phyloP scores from a whole-genome alignment of 352 stramenopile genomes.

The Globisporangium viniferum region DNA sequence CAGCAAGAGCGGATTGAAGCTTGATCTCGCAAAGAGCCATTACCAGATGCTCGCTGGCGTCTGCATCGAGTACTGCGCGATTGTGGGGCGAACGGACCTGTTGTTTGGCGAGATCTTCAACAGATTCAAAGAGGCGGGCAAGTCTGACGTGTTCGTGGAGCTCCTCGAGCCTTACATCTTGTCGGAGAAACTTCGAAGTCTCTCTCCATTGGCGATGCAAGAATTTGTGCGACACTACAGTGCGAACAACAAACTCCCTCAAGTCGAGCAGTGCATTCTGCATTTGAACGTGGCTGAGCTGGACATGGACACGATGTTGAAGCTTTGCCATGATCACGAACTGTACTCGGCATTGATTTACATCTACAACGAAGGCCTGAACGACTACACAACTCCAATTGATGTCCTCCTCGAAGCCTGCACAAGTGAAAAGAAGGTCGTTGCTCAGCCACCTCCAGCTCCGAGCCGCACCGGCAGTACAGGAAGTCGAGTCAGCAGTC shows the following conservation, averaged over 20 bases:
- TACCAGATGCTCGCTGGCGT: constrained; percentile 96
- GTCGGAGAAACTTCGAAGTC: constrained; percentile 89
- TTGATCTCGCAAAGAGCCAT: constrained; percentile 91
- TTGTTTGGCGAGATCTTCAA: constrained; percentile 88
- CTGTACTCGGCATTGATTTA: constrained; percentile 94
- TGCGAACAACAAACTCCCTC: constrained; percentile 77
- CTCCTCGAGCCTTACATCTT: constrained; percentile 94
- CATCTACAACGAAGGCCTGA: constrained; percentile 92
- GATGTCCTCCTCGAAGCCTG: constrained; percentile 86
- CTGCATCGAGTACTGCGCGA: constrained; percentile 94
- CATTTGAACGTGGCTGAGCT: constrained; percentile 93
- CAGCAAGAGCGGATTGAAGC: constrained; percentile 67
- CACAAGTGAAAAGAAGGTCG: constrained; percentile 42
- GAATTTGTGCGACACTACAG: constrained; percentile 93
- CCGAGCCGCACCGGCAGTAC: constrained; percentile 20
- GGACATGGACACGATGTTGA: constrained; percentile 93
- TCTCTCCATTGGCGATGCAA: constrained; percentile 91
- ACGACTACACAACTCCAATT: constrained; percentile 92
- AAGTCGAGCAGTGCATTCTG: constrained; percentile 93
- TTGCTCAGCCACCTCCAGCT: constrained; percentile 12
- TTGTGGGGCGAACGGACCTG: constrained; percentile 81
- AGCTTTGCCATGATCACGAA: constrained; percentile 88
- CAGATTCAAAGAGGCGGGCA: constrained; percentile 76
- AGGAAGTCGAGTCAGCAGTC: constrained; percentile 49
- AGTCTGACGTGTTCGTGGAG: constrained; percentile 90